Conservation (phyloP, 805 yeast genomes). For the Candida dendrica region DNA sequence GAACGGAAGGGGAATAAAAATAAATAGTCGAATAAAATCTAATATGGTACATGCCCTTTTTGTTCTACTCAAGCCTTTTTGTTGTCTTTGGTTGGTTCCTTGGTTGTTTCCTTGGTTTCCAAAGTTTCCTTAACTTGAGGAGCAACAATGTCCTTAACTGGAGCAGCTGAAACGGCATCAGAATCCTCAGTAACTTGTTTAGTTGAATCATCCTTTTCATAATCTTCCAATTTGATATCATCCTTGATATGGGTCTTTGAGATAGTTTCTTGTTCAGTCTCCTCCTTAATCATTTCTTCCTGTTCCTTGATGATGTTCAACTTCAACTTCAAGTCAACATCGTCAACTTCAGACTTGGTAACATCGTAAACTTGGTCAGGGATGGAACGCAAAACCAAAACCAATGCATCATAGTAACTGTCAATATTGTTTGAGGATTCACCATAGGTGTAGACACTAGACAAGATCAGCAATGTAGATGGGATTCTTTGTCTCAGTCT, state of each 20-base stretch:
- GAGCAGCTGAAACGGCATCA: too few relatives aligned
- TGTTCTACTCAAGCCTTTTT: too few relatives aligned
- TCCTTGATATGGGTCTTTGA: constrained; percentile 23
- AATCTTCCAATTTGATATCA: constrained; percentile 30
- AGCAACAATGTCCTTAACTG: too few relatives aligned
- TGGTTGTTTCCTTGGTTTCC: too few relatives aligned
- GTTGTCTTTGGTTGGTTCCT: too few relatives aligned
- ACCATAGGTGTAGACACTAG: constrained; percentile 86
- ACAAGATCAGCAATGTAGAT: constrained; percentile 76
- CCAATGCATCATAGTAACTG: constrained; percentile 75
- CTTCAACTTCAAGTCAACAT: constrained; percentile 50
- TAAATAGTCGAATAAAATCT: too few relatives aligned
- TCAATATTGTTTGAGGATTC: constrained; percentile 45
- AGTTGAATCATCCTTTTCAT: constrained; percentile 16
- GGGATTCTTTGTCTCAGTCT: constrained; percentile 88
- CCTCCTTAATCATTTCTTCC: constrained; percentile 79
- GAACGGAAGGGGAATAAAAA: too few relatives aligned
- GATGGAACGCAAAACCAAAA: constrained; percentile 79
- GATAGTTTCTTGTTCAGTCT: constrained; percentile 63
- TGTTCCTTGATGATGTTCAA: constrained; percentile 72
- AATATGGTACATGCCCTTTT: too few relatives aligned
- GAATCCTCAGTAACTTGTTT: neutral
- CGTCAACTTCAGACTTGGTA: constrained; percentile 80
- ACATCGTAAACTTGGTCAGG: constrained; percentile 96
- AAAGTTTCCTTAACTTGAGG: too few relatives aligned